These are phyloP conservation scores for Heliamphora exappendiculata DNA, from an alignment of 148 eudicot species.

Conservation along the genomic window DNA sequence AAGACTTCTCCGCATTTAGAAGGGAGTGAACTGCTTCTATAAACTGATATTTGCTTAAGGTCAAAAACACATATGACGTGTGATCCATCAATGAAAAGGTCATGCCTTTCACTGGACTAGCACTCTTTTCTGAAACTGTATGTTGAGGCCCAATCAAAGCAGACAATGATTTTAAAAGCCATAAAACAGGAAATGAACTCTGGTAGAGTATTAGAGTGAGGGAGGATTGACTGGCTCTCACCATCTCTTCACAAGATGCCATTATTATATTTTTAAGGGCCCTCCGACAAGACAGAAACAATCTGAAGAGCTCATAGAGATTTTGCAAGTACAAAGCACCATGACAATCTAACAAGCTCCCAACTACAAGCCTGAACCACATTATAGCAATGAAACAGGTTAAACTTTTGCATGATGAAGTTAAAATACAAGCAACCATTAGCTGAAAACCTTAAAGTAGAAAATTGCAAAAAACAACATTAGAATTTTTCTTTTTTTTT, in stretches of 20 bases:
- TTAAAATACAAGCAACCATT: neutral
- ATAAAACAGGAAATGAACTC: conserved; percentile 36
- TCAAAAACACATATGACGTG: conserved; percentile 57
- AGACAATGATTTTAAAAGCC: conserved; percentile 64
- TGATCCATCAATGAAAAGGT: conserved; percentile 66
- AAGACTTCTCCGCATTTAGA: conserved; percentile 14
- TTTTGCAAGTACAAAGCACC: conserved; percentile 19
- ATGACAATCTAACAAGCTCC: conserved; percentile 38
- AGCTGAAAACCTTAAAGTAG: neutral
- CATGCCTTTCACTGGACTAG: conserved; percentile 30
- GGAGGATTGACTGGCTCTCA: conserved; percentile 27
- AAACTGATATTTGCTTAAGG: conserved; percentile 49
- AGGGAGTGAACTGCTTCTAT: conserved; percentile 24
- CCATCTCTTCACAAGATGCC: conserved; percentile 43
- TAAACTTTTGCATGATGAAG: conserved; percentile 1
- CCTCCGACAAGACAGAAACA: conserved; percentile 70
- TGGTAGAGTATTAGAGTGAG: conserved; percentile 28
- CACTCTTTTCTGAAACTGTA: conserved; percentile 27
- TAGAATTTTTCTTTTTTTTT: no score
- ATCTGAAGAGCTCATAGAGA: conserved; percentile 37
- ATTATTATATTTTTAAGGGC: conserved; percentile 42
- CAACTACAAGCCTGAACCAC: conserved; percentile 65
- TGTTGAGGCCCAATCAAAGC: conserved; percentile 31
- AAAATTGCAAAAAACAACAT: neutral
- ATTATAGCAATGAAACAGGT: conserved; percentile 9